Percentiles rank a stretch among this genome's conserved stretches.
Conservation (phyloP, 2,329 filamentous ascomycete species). For the Colletotrichum sp. region DNA sequence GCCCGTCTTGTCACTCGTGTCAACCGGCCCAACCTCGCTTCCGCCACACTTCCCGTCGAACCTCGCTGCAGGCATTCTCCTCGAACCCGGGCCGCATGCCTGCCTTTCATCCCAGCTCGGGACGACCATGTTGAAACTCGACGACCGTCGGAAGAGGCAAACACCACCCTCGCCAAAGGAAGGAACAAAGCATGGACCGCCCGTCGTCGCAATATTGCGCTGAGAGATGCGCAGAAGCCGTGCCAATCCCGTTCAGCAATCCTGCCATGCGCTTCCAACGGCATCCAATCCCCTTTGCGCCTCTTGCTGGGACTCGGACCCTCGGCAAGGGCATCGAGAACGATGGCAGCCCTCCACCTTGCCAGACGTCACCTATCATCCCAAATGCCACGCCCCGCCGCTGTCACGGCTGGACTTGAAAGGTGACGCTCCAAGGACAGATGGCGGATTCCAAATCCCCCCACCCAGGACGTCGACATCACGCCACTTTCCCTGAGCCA, state of each 20-base stretch:
- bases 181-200: background rate
- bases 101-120: conserved; percentile 17
- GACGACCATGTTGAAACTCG: conserved; percentile 13
- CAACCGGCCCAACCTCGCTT: background rate
- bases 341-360: background rate
- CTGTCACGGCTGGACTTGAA: background rate
- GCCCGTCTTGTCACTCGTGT: conserved; percentile 4
- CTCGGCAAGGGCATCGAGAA: background rate
- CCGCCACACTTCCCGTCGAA: background rate
- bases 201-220: background rate
- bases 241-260: conserved; percentile 6
- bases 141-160: conserved; percentile 1
- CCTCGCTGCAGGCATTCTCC: background rate
- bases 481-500: background rate
- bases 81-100: background rate
- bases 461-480: background rate
- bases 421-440: background rate
- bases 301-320: background rate
- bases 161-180: background rate
- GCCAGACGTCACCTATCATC: conserved; percentile 11
- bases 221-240: background rate
- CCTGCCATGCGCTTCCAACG: background rate
- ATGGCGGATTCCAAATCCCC: background rate
- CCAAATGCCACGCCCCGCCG: background rate
- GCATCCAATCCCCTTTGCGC: background rate